Conservation (phyloP, 2,329 filamentous ascomycete species). For the Aureobasidium subglaciale region DNA sequence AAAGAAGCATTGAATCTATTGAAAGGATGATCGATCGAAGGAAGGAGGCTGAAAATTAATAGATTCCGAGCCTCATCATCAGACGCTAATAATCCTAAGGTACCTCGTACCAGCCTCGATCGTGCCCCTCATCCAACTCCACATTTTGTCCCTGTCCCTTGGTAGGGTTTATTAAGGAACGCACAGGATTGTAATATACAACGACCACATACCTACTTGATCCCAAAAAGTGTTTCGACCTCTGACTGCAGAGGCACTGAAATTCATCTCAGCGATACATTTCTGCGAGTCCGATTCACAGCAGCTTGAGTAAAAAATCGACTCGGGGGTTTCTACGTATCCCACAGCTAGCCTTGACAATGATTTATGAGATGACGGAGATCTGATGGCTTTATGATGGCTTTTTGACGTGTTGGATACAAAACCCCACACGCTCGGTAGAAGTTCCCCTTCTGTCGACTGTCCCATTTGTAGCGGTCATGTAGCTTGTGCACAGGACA, state of each 20-base stretch:
- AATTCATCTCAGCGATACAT: too few species aligned
- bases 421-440: not conserved
- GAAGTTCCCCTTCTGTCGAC: not conserved
- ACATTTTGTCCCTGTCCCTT: not conserved
- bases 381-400: too few species aligned
- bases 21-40: conserved; percentile 4
- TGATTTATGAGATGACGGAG: too few species aligned
- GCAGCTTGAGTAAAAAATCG: too few species aligned
- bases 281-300: too few species aligned
- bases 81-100: conserved; percentile 6
- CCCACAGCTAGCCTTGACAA: too few species aligned
- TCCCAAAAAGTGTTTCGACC: too few species aligned
- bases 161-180: not conserved
- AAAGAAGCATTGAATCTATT: conserved; percentile 39
- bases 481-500: not conserved
- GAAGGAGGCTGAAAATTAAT: conserved; percentile 4
- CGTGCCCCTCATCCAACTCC: not conserved
- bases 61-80: conserved; percentile 2
- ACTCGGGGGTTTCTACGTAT: too few species aligned
- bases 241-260: too few species aligned
- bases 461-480: conserved; percentile 9
- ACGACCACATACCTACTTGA: not conserved
- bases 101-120: not conserved
- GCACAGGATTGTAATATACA: not conserved
- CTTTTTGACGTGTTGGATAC: too few species aligned